These are phyloP conservation scores for Sugiyamaella qingdaonensis DNA, from an alignment of 805 yeast species.

Conservation along the genomic window DNA sequence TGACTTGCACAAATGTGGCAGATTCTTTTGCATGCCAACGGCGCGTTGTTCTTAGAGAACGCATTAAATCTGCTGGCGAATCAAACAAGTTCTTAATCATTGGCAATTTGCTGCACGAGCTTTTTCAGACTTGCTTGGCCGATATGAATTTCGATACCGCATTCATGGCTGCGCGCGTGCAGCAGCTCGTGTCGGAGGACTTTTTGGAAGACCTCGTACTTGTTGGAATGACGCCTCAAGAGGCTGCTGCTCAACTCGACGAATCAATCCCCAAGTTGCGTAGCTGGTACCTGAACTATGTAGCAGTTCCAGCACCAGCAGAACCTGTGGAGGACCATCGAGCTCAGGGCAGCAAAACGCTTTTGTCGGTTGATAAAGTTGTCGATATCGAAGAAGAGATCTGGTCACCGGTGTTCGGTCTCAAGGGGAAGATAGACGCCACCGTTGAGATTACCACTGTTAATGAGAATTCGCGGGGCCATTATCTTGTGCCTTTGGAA, in stretches of 20 bases:
- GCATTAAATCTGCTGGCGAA: constrained; percentile 58
- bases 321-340: constrained; percentile 20
- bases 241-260: constrained; percentile 49
- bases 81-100: constrained; percentile 59
- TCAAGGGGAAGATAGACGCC: constrained; percentile 86
- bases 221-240: constrained; percentile 48
- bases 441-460: constrained; percentile 59
- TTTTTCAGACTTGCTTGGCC: constrained; percentile 59
- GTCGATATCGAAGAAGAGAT: constrained; percentile 86
- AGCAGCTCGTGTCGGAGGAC: constrained; percentile 21
- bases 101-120: constrained; percentile 79
- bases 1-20: constrained; percentile 79
- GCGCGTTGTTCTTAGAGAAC: constrained; percentile 55
- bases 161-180: constrained; percentile 37
- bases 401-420: constrained; percentile 86
- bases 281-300: constrained; percentile 31
- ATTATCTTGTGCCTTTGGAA: constrained; percentile 71
- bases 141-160: constrained; percentile 36
- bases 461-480: constrained; percentile 37
- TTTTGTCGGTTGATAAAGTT: constrained; percentile 55
- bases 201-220: constrained; percentile 42
- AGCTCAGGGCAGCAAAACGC: constrained; percentile 32
- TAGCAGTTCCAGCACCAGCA: constrained; percentile 6
- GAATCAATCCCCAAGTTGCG: constrained; percentile 43
- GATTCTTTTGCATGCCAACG: constrained; percentile 72